Evolutionary conservation across 2,329 filamentous ascomycete species (phyloP).

Genomic region (Alternaria incomplexa): DNA sequence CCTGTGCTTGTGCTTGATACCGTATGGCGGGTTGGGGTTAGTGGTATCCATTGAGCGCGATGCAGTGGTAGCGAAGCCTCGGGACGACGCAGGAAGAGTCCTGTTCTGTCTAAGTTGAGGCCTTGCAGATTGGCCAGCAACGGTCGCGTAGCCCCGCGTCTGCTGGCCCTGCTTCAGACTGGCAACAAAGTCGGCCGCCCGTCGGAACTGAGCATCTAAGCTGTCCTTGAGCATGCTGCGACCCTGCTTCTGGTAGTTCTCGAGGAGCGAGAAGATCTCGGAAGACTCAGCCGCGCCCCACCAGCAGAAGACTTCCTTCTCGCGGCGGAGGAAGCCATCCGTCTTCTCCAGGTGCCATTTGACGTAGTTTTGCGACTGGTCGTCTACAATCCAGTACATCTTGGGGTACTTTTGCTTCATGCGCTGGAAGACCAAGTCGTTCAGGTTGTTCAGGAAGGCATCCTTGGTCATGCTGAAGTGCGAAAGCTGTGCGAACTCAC

Average conservation of each 20-base stretch:
- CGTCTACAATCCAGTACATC: slow-evolving; percentile 94
- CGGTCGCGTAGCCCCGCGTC: slow-evolving; percentile 68
- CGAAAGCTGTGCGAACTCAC: slow-evolving; percentile 79
- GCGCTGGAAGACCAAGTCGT: slow-evolving; percentile 91
- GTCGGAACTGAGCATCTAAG: slow-evolving; percentile 82
- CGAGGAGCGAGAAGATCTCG: slow-evolving; percentile 82
- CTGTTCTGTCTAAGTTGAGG: slow-evolving; percentile 27
- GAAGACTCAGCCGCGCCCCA: slow-evolving; percentile 84
- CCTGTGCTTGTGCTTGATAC: slow-evolving; percentile 86
- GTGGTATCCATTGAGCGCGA: slow-evolving; percentile 57
- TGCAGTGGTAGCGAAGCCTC: slow-evolving; percentile 63
- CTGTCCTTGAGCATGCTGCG: slow-evolving; percentile 89
- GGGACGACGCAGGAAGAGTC: slow-evolving; percentile 47
- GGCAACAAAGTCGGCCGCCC: slow-evolving; percentile 74
- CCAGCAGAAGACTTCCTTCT: slow-evolving; percentile 94
- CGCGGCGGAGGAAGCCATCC: slow-evolving; percentile 84
- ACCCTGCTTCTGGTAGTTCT: slow-evolving; percentile 82
- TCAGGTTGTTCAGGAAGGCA: slow-evolving; percentile 92
- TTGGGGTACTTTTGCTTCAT: slow-evolving; percentile 93
- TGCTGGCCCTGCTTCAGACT: slow-evolving; percentile 66
- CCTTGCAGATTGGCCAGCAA: slow-evolving; percentile 38
- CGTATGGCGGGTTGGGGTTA: slow-evolving; percentile 89
- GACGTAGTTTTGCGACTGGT: slow-evolving; percentile 93
- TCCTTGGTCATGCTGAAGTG: slow-evolving; percentile 93
- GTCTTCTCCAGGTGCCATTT: slow-evolving; percentile 96